These are phyloP conservation scores for Yamadazyma kitorensis DNA, from an alignment of 805 yeast species.

Conservation along the genomic window DNA sequence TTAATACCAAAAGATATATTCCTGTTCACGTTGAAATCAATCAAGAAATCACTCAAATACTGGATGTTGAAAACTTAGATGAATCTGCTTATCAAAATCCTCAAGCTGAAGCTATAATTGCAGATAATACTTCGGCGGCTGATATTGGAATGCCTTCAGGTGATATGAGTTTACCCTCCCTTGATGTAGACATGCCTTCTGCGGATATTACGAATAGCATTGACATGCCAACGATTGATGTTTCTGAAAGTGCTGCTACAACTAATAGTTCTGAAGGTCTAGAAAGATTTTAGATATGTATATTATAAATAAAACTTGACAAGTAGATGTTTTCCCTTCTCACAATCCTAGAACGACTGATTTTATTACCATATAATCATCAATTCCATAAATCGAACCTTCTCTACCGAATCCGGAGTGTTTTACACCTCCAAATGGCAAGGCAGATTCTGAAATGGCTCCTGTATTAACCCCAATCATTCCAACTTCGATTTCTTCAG, in stretches of 20 bases:
- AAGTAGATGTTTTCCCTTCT: too few relatives aligned
- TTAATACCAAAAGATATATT: slow-evolving; percentile 15
- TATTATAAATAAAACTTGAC: too few relatives aligned
- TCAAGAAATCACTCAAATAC: slow-evolving; percentile 18
- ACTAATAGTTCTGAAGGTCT: too few relatives aligned
- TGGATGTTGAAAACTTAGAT: slow-evolving; percentile 23
- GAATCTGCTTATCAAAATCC: slow-evolving; percentile 12
- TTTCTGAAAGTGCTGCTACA: too few relatives aligned
- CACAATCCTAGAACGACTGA: slow-evolving; percentile 62
- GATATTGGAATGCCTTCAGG: too few relatives aligned
- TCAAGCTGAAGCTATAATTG: too few relatives aligned
- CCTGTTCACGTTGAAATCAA: slow-evolving; percentile 2
- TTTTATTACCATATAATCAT: slow-evolving; percentile 59
- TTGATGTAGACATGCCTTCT: too few relatives aligned
- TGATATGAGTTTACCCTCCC: too few relatives aligned
- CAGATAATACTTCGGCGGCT: too few relatives aligned
- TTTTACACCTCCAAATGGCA: slow-evolving; percentile 62
- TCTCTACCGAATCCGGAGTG: slow-evolving; percentile 72
- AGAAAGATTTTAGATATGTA: too few relatives aligned
- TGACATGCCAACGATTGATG: too few relatives aligned
- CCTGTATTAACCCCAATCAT: slow-evolving; percentile 86
- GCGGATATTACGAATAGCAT: too few relatives aligned
- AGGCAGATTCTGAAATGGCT: slow-evolving; percentile 57
- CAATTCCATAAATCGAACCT: slow-evolving; percentile 61
- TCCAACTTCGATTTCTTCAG: slow-evolving; percentile 70